Base-by-base conservation (phyloP, 2,329 filamentous ascomycete genomes). In the Arthroderma sp. region DNA sequence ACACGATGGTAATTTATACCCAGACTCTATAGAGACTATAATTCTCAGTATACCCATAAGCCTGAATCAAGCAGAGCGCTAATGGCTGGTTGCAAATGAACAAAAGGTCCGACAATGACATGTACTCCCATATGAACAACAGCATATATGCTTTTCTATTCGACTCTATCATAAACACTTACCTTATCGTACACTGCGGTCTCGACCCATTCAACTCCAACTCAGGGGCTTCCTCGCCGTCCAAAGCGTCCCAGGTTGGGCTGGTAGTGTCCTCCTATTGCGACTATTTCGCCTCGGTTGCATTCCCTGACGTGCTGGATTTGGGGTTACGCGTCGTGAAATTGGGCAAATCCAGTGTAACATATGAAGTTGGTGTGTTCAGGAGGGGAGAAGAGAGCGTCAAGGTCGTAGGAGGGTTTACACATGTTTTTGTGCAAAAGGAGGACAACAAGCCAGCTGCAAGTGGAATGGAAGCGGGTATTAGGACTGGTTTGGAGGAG, bases 71-170 rank as follows among this genome's bases (percentile, higher is more conserved):
- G 22, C 28, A 34, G 15, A 30, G 32, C 6, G 33, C 32, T 36
- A 30, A 43, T n/a, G 15, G 15, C 15, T 22, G 15, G 9, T 10
- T 39, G 29, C 11, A 29, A 22, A 22, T 7, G 15, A 36, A 28
- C 10, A 33, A 27, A 49, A 88, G 86, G 86, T 80, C 78, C 61
- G 87, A 94, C 65, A 94, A 94, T 60, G 87, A 94, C 68, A 91
- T 93, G 84, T 94, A 91, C 64, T 75, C 85, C 49, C 89, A 96
- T 61, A 78, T 94, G 72, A 94, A 94, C 68, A 94, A 94, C 60
- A 83, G 80, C 36, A 74, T 91, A 44, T 94, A 94, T 65, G 84
- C 84, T 56, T 82, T 83, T 50, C 73, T 93, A 46, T 91, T 94
- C 62, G 89, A 96, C 68, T 88, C 85, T 1, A 77, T 94, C 47